Evolutionary conservation across 2,329 filamentous ascomycete species (phyloP).

Genomic region (Epichloe brachyelytri): DNA sequence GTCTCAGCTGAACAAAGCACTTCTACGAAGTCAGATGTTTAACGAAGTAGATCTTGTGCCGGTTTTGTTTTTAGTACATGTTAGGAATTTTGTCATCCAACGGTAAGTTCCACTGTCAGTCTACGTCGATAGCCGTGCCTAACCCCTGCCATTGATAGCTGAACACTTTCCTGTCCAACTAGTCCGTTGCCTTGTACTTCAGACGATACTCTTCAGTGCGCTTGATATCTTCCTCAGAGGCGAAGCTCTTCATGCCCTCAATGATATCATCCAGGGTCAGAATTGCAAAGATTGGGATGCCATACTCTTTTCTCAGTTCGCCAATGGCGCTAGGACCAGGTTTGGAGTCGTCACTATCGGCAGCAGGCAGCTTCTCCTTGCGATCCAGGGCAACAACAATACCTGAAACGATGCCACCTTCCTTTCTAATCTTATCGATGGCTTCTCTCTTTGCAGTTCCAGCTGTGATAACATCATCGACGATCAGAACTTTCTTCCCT

Average conservation of each 20-base stretch:
- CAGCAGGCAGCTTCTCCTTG: conserved; percentile 63
- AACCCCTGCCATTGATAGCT: not conserved
- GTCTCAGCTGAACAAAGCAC: not conserved
- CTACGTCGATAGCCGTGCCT: not conserved
- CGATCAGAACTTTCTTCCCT: conserved; percentile 75
- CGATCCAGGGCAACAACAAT: conserved; percentile 84
- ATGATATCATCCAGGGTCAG: conserved; percentile 77
- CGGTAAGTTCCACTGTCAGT: not conserved
- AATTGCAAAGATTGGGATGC: conserved; percentile 73
- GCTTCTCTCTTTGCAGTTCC: conserved; percentile 91
- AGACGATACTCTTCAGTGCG: conserved; percentile 61
- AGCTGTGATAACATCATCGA: conserved; percentile 94
- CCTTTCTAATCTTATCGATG: conserved; percentile 73
- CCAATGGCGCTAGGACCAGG: conserved; percentile 71
- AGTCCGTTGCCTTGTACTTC: conserved; percentile 50
- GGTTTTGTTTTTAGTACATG: not conserved
- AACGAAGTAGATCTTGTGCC: not conserved
- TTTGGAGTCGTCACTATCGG: conserved; percentile 53
- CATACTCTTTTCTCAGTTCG: conserved; percentile 70
- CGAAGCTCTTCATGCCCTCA: conserved; percentile 48
- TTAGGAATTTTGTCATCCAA: not conserved
- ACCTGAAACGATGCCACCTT: conserved; percentile 74
- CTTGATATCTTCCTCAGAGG: conserved; percentile 48
- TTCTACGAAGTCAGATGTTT: not conserved
- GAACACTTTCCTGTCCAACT: not conserved